Conservation (phyloP, 441 rosid genomes). For the Corymbia citriodora region DNA sequence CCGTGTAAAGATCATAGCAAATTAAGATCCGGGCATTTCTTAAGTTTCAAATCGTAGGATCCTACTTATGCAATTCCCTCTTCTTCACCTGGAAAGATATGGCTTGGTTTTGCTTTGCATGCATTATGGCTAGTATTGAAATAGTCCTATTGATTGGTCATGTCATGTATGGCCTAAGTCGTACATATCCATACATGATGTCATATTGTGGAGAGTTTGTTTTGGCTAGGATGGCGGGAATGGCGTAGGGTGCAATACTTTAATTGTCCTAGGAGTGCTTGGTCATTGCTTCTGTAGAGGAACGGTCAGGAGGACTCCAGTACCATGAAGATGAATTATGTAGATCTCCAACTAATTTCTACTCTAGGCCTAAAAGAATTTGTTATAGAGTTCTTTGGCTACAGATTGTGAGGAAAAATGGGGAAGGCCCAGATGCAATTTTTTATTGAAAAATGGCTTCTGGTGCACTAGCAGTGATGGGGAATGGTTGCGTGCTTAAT, state of each 20-base stretch:
- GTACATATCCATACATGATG: background rate
- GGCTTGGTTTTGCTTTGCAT: background rate
- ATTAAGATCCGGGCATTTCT: background rate
- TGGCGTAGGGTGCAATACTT: background rate
- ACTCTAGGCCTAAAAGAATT: background rate
- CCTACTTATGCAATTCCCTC: background rate
- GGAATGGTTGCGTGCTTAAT: background rate
- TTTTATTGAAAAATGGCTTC: background rate
- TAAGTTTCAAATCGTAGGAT: background rate
- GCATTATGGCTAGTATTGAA: background rate
- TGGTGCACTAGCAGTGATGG: background rate
- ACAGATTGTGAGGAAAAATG: background rate
- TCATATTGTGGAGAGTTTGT: background rate
- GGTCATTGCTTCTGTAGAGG: background rate
- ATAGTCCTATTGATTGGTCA: background rate
- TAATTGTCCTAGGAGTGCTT: background rate
- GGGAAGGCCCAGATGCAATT: background rate
- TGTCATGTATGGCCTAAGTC: background rate
- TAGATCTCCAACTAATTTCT: background rate
- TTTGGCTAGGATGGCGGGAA: background rate
- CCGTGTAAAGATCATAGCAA: background rate
- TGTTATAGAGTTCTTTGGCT: background rate
- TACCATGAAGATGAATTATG: background rate
- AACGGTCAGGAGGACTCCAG: background rate
- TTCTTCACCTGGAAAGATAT: background rate